phyloP scores from a whole-genome alignment of 2,329 filamentous ascomycete species.

The Trichoderma polysporum region DNA sequence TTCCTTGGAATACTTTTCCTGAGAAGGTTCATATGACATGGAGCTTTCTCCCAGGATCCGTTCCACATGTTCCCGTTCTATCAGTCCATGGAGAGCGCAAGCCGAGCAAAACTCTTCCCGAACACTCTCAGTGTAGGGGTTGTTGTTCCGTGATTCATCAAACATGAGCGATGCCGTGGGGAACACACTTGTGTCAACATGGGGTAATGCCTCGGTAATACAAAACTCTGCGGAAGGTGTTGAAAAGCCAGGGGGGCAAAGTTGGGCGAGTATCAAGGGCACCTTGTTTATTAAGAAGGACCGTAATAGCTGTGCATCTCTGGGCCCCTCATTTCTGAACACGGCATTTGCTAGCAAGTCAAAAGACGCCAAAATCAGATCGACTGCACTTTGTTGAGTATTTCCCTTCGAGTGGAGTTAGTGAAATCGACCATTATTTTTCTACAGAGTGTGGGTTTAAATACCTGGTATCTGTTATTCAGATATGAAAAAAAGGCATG shows the following conservation, averaged over 20 bases:
- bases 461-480: constrained; percentile 78
- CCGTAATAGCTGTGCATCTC: constrained; percentile 69
- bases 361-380: constrained; percentile 85
- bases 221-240: constrained; percentile 73
- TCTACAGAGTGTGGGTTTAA: constrained; percentile 21
- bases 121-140: constrained; percentile 58
- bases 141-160: constrained; percentile 57
- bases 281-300: constrained; percentile 79
- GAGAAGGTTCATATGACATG: constrained; percentile 72
- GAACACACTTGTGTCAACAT: constrained; percentile 78
- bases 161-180: constrained; percentile 60
- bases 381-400: constrained; percentile 71
- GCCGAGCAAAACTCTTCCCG: constrained; percentile 80
- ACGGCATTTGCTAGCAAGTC: constrained; percentile 86
- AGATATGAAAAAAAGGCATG: constrained; percentile 74
- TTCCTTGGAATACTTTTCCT: constrained; percentile 75
- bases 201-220: constrained; percentile 69
- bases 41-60: constrained; percentile 80
- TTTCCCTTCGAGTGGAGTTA: constrained; percentile 58
- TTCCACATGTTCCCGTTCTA: constrained; percentile 75
- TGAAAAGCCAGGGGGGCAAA: constrained; percentile 66
- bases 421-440: background rate
- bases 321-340: constrained; percentile 59
- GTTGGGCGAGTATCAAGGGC: constrained; percentile 52
- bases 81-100: constrained; percentile 83